Evolutionary conservation across 768 basidiomycete species (phyloP).

Genomic region (Hericium coralloides): DNA sequence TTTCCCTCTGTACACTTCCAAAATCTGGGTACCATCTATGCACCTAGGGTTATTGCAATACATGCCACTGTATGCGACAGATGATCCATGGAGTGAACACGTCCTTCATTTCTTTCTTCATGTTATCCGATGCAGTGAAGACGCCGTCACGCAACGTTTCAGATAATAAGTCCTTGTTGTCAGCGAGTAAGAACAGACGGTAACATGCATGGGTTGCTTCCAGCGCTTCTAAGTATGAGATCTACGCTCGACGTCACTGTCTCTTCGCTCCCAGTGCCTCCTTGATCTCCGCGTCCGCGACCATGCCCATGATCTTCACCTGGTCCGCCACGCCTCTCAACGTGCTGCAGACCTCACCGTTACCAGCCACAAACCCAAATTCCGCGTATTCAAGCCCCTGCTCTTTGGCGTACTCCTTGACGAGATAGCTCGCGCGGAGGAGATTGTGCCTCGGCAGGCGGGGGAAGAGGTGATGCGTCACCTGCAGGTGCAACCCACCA

Average conservation of each 20-base stretch:
- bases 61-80: constrained; percentile 24
- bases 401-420: constrained; percentile 83
- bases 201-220: neutral
- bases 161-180: neutral
- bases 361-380: constrained; percentile 85
- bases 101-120: too few species aligned
- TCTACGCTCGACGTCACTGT: neutral
- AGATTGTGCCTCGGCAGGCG: constrained; percentile 92
- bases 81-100: too few species aligned
- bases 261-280: constrained; percentile 49
- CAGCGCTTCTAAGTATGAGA: neutral
- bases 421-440: constrained; percentile 67
- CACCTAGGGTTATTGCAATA: constrained; percentile 22
- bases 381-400: constrained; percentile 83
- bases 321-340: constrained; percentile 83
- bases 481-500: constrained; percentile 96
- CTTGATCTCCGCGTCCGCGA: constrained; percentile 67
- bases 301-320: constrained; percentile 69
- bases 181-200: neutral
- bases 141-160: neutral
- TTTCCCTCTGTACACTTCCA: constrained; percentile 20
- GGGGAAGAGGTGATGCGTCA: constrained; percentile 96
- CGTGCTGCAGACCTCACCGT: constrained; percentile 74
- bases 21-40: constrained; percentile 25
- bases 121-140: neutral